Evolutionary conservation across 306 rosid genomes (phyloP).

Genomic region (Medicago lupulina): DNA sequence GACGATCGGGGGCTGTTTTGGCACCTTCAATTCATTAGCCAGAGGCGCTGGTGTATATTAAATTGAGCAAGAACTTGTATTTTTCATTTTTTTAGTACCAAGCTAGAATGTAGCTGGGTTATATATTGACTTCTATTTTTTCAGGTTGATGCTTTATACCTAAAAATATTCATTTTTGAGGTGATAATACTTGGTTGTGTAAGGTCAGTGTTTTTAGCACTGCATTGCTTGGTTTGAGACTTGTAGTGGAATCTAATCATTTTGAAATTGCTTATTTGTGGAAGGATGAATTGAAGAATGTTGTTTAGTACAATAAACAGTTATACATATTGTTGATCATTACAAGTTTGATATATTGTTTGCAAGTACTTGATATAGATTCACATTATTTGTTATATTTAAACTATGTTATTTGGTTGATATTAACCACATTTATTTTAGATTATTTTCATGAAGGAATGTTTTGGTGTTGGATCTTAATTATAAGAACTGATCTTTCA

Average conservation of each 20-base stretch:
- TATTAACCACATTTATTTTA: too few relatives aligned
- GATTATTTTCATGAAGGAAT: constrained; percentile 30
- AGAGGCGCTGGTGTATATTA: constrained; percentile 37
- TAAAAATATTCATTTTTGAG: constrained; percentile 38
- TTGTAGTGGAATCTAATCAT: constrained; percentile 13
- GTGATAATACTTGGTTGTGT: constrained; percentile 35
- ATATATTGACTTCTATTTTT: constrained; percentile 16
- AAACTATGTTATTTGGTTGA: too few relatives aligned
- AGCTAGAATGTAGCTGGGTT: constrained; percentile 39
- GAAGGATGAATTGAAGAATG: constrained; percentile 30
- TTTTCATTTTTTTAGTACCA: constrained; percentile 32
- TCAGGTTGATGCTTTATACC: constrained; percentile 34
- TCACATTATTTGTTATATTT: constrained; percentile 23
- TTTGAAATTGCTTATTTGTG: constrained; percentile 33
- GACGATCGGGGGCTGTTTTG: constrained; percentile 34
- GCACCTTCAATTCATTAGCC: constrained; percentile 26
- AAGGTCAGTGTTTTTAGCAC: constrained; percentile 28
- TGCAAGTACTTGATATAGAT: background rate
- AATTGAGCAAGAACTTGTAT: constrained; percentile 33
- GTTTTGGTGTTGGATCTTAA: constrained; percentile 12
- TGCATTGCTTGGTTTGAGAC: constrained; percentile 38
- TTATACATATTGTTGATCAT: background rate
- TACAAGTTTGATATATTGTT: constrained; percentile 12
- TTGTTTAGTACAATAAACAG: constrained; percentile 15
- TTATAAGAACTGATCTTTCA: too few relatives aligned